These are phyloP conservation scores for Dactylonectria macrodidyma DNA, from an alignment of 2,329 filamentous ascomycete species.

Conservation along the genomic window DNA sequence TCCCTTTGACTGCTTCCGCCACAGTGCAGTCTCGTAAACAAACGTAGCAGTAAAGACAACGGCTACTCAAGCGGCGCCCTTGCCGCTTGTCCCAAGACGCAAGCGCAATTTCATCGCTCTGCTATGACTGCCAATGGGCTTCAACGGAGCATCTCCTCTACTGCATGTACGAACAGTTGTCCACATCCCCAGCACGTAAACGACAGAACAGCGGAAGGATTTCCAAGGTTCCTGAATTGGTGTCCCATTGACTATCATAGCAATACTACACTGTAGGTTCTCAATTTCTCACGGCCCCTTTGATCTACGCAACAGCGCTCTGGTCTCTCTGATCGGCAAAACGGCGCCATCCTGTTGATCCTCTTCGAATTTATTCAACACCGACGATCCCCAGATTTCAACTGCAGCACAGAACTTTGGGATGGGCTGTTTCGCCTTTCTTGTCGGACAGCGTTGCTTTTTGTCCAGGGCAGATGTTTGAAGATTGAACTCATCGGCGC, in stretches of 20 bases:
- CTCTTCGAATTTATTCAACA: background rate
- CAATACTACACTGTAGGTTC: background rate
- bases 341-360: conserved; percentile 8
- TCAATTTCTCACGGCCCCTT: background rate
- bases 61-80: conserved; percentile 1
- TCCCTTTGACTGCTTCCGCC: conserved; percentile 13
- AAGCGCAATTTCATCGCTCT: conserved; percentile 16
- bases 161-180: background rate
- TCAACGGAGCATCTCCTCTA: background rate
- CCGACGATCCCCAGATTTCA: conserved; percentile 11
- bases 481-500: conserved; percentile 2
- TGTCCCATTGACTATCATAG: conserved; percentile 2
- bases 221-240: background rate
- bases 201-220: conserved; percentile 1
- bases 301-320: background rate
- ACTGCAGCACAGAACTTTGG: conserved; percentile 7
- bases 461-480: conserved; percentile 1
- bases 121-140: background rate
- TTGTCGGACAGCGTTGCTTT: background rate
- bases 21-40: conserved; percentile 17
- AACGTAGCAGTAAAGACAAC: conserved; percentile 1
- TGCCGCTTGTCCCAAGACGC: conserved; percentile 19
- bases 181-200: background rate
- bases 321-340: conserved; percentile 10
- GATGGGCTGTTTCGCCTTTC: conserved; percentile 4